Conservation (phyloP, 148 eudicot genomes). For the Silene latifolia region DNA sequence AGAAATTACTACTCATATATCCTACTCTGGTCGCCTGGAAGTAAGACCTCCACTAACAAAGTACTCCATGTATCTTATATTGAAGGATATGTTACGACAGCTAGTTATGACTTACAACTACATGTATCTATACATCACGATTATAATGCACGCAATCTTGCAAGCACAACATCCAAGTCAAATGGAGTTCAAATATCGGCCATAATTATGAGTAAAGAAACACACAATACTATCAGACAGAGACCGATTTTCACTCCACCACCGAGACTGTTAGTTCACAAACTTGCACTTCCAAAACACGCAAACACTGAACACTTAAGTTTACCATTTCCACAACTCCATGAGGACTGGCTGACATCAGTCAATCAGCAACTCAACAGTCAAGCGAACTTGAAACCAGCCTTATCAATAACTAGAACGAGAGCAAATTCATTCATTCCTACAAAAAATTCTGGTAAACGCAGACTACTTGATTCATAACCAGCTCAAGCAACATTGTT, state of each 20-base stretch:
- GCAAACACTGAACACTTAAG: neutral
- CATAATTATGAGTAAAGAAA: too few relatives aligned
- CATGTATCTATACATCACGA: neutral
- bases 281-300: neutral
- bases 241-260: too few relatives aligned
- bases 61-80: neutral
- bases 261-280: neutral
- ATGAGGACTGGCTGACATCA: neutral
- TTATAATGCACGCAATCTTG: neutral
- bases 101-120: neutral
- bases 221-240: too few relatives aligned
- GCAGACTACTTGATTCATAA: neutral
- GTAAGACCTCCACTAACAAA: too few relatives aligned
- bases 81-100: neutral
- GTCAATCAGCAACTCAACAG: neutral
- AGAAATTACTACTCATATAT: too few relatives aligned
- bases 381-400: too few relatives aligned
- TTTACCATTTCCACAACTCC: neutral
- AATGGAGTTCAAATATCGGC: too few relatives aligned
- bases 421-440: neutral
- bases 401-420: neutral
- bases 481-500: slow-evolving; percentile 2
- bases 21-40: too few relatives aligned
- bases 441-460: too few relatives aligned
- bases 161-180: neutral